Conservation (phyloP, 495 filamentous ascomycete genomes). For the Thermothielavioides terrestris region DNA sequence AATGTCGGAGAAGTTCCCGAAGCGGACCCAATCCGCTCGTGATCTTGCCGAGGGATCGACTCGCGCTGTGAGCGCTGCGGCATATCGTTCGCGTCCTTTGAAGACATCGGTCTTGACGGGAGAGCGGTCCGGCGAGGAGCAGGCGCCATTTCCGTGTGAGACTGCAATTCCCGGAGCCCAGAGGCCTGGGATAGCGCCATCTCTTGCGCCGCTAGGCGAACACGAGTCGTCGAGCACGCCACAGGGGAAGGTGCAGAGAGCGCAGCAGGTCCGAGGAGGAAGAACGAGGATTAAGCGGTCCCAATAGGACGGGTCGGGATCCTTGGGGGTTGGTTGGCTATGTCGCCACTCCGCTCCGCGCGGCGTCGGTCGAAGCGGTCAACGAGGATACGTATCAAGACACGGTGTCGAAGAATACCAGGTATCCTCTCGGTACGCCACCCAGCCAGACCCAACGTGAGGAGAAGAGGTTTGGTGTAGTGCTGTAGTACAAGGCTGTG, state of each 20-base stretch:
- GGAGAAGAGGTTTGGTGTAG: background rate
- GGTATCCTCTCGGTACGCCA: slow-evolving; percentile 8
- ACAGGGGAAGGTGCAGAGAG: background rate
- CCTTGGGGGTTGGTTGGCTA: too few species aligned
- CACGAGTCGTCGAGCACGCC: background rate
- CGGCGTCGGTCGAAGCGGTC: background rate
- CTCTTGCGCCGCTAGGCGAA: background rate
- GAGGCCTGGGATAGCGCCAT: slow-evolving; percentile 19
- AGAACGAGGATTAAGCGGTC: too few species aligned
- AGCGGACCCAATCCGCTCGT: background rate
- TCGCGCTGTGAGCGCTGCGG: slow-evolving; percentile 4
- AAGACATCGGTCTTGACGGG: slow-evolving; percentile 18
- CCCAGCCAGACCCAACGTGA: background rate
- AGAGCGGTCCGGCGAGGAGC: slow-evolving; percentile 24
- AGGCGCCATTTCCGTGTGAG: slow-evolving; percentile 4
- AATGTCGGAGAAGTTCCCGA: slow-evolving; percentile 9
- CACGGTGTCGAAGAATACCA: too few species aligned
- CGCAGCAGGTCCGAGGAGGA: too few species aligned
- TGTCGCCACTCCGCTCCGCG: background rate
- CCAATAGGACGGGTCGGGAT: too few species aligned
- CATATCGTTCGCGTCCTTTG: slow-evolving; percentile 4
- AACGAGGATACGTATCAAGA: background rate
- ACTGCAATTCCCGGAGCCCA: slow-evolving; percentile 3
- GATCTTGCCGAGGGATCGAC: slow-evolving; percentile 4
- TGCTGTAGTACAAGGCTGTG: background rate